Evolutionary conservation across 441 rosid genomes (phyloP).

Genomic region (Eutrema salsugineum): DNA sequence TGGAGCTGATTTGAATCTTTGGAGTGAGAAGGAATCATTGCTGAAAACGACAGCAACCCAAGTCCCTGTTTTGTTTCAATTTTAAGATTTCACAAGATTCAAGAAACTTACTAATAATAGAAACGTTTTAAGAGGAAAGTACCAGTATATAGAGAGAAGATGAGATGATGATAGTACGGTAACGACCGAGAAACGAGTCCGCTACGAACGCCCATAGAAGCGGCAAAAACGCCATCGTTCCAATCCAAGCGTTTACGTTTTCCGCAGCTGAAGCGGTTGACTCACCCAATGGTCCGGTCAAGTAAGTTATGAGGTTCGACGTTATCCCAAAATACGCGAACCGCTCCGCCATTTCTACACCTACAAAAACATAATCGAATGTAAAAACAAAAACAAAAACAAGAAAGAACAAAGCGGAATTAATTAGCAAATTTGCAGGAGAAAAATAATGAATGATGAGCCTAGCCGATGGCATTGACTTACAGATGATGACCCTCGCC

Average conservation of each 20-base stretch:
- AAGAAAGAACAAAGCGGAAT: background rate
- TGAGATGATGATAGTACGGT: conserved; percentile 47
- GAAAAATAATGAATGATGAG: no score
- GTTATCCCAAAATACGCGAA: conserved; percentile 52
- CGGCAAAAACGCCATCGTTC: conserved; percentile 44
- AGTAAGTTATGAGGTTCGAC: conserved; percentile 52
- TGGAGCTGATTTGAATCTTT: conserved; percentile 27
- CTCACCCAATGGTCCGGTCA: conserved; percentile 66
- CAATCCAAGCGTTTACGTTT: conserved; percentile 55
- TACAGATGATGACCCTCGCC: conserved; percentile 44
- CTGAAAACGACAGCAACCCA: conserved; percentile 49
- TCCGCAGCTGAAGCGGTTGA: conserved; percentile 61
- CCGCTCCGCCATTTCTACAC: conserved; percentile 62
- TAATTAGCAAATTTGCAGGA: no score
- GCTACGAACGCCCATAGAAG: conserved; percentile 59
- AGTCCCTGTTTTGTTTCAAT: conserved; percentile 39
- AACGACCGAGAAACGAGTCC: conserved; percentile 59
- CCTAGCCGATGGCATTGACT: no score
- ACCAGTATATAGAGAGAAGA: conserved; percentile 54
- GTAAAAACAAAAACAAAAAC: no score
- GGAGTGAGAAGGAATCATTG: conserved; percentile 27
- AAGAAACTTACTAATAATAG: no score
- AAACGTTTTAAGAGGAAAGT: no score
- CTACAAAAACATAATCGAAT: no score
- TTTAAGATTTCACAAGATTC: no score